These are phyloP conservation scores for Paecilomyces dactylethromorphus DNA, from an alignment of 2,329 filamentous ascomycete genomes.

Conservation along the genomic window DNA sequence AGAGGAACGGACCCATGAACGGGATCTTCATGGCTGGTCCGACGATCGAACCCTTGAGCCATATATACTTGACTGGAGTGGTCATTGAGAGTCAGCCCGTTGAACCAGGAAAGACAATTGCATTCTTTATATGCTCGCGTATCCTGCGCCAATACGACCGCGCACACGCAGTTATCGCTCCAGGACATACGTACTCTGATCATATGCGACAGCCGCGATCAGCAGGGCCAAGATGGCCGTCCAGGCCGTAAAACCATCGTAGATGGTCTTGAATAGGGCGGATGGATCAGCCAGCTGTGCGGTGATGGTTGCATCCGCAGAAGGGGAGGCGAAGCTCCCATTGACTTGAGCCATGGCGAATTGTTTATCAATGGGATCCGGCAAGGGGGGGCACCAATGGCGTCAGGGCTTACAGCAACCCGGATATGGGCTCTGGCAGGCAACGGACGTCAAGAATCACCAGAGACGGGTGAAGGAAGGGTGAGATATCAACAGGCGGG, in stretches of 20 bases:
- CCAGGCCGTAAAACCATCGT: constrained; percentile 55
- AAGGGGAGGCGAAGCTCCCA: constrained; percentile 62
- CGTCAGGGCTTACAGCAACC: constrained; percentile 1
- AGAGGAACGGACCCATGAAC: constrained; percentile 91
- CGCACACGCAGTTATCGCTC: not conserved
- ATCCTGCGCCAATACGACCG: not conserved
- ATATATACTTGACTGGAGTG: constrained; percentile 62
- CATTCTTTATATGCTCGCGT: not conserved
- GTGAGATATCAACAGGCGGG: constrained; percentile 10
- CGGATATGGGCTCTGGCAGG: not conserved
- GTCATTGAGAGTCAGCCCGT: constrained; percentile 6
- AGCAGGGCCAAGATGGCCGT: constrained; percentile 66
- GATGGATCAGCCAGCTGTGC: constrained; percentile 44
- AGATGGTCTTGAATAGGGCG: constrained; percentile 49
- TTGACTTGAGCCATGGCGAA: constrained; percentile 46
- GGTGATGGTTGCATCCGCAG: constrained; percentile 56
- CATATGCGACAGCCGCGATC: constrained; percentile 68
- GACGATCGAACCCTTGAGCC: constrained; percentile 67
- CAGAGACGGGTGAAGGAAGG: not conserved
- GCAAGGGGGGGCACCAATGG: constrained; percentile 1
- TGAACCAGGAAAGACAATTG: not conserved
- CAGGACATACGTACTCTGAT: constrained; percentile 65
- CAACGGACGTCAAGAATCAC: constrained; percentile 7
- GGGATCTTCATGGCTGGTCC: constrained; percentile 71
- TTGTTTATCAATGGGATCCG: not conserved